Evolutionary conservation across 2,329 filamentous ascomycete genomes (phyloP).

Genomic region (Anisogramma anomala): DNA sequence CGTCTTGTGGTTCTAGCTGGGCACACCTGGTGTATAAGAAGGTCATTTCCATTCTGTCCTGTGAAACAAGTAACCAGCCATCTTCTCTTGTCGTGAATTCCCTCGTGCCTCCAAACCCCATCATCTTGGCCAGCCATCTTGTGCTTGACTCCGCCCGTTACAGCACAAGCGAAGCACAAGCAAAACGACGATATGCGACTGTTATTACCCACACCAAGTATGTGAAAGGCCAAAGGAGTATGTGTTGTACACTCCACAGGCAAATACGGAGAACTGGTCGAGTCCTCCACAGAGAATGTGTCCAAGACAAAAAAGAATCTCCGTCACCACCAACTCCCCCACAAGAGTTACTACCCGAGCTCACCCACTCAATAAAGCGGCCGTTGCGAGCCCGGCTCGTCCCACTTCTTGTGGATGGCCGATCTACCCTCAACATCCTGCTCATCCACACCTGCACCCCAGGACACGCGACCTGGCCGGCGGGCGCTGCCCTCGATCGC

Average conservation of each 20-base stretch:
- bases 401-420: constrained; percentile 26
- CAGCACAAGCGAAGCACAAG: not conserved
- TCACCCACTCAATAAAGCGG: constrained; percentile 24
- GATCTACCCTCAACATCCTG: constrained; percentile 23
- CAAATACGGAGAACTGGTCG: too few relatives aligned
- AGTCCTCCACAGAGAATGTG: not conserved
- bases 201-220: not conserved
- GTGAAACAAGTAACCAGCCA: not conserved
- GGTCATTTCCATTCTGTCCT: not conserved
- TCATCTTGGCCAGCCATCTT: not conserved
- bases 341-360: too few relatives aligned
- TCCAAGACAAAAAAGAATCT: constrained; percentile 1
- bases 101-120: not conserved
- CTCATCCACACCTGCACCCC: constrained; percentile 27
- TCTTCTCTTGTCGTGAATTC: not conserved
- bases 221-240: not conserved
- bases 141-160: not conserved
- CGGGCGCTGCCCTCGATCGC: constrained; percentile 29
- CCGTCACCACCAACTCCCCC: too few relatives aligned
- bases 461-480: constrained; percentile 40
- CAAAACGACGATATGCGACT: not conserved
- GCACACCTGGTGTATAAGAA: too few relatives aligned
- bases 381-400: constrained; percentile 24
- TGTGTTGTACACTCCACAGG: not conserved
- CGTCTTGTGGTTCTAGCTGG: too few relatives aligned